Evolutionary conservation across 768 basidiomycete genomes (phyloP), one percentile per base, ranked within the genome.

Genomic region (Russula sp.): DNA sequence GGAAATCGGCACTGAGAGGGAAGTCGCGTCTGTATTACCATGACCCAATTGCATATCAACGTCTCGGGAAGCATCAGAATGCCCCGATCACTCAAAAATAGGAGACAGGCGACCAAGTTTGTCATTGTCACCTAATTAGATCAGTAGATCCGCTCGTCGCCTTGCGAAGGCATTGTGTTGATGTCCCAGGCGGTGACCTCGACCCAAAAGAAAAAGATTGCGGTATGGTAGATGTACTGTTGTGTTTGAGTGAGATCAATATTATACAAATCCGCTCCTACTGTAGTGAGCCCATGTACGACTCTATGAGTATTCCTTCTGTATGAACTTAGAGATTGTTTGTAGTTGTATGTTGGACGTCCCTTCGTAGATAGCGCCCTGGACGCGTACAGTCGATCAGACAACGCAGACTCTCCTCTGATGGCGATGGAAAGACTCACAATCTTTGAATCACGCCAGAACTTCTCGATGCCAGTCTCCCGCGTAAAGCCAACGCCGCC

Each of bases 321-420:
- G 89, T 58, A 96, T 82, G 64, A 88, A 85, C 75, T 88, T 96
- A 5, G 94, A 91, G 68, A 99, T 97, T 0, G 97, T 99, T 74
- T 95, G 87, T 38, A 98, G 77, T 73, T 98, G 97, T 61, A 99
- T 98, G 72, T 98, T 99, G n/a, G 89, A 93, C 47, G 96, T 98
- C 42, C 96, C 93, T 70, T 94, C 92, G 68, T 93, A 93, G 56
- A 93, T 93, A 2, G 90, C 89, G 32, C 92, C 90, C 90, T 93
- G 60, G 38, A 11, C 14, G 20, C 50, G 11, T 18, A 36, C 7
- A 22, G 14, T 38, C 35, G 10, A 45, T 58, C 39, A 58, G 48
- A 42, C 1, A 32, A 22, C 36, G 14, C 6, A 5, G 7, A n/a
- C 32, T 8, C 18, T 9, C n/a, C n/a, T n/a, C 20, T 22, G 36